Percentiles rank a stretch among this genome's conserved stretches.
Conservation (phyloP, 805 yeast genomes). For the Maudiozyma barnettii region DNA sequence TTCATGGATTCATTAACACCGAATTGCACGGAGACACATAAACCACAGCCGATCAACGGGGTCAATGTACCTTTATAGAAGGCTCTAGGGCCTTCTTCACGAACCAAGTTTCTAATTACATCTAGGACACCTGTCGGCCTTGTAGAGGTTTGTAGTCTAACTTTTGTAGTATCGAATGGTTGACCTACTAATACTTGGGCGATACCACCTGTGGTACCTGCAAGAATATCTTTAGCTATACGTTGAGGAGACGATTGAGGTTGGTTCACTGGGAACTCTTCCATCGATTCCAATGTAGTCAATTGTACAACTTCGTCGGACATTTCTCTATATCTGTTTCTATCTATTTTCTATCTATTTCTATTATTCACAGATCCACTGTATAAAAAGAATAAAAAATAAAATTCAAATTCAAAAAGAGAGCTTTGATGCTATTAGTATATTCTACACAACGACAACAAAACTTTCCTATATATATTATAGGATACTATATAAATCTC, state of each 20-base stretch:
- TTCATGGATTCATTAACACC: constrained; percentile 94
- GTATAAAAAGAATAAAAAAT: too few species aligned
- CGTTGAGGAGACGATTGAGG: constrained; percentile 1
- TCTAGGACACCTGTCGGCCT: constrained; percentile 65
- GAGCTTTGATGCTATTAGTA: too few species aligned
- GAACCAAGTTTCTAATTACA: constrained; percentile 60
- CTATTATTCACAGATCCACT: too few species aligned
- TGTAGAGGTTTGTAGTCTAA: constrained; percentile 79
- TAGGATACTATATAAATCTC: too few species aligned
- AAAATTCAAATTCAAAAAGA: too few species aligned
- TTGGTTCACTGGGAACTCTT: constrained; percentile 2
- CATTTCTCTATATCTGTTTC: neutral
- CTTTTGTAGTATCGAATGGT: constrained; percentile 93
- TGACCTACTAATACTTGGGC: constrained; percentile 95
- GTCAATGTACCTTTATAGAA: constrained; percentile 92
- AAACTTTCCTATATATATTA: too few species aligned
- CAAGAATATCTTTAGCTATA: constrained; percentile 60
- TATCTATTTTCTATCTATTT: neutral
- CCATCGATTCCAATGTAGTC: constrained; percentile 8
- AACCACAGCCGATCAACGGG: constrained; percentile 93
- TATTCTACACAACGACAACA: too few species aligned
- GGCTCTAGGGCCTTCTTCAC: constrained; percentile 75
- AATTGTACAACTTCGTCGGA: constrained; percentile 5
- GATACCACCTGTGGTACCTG: constrained; percentile 92
- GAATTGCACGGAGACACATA: constrained; percentile 93